Evolutionary conservation across 1,139 yeast genomes (phyloP), one percentile per base, ranked within the genome.

Genomic region (Geotrichum phurueaensis): DNA sequence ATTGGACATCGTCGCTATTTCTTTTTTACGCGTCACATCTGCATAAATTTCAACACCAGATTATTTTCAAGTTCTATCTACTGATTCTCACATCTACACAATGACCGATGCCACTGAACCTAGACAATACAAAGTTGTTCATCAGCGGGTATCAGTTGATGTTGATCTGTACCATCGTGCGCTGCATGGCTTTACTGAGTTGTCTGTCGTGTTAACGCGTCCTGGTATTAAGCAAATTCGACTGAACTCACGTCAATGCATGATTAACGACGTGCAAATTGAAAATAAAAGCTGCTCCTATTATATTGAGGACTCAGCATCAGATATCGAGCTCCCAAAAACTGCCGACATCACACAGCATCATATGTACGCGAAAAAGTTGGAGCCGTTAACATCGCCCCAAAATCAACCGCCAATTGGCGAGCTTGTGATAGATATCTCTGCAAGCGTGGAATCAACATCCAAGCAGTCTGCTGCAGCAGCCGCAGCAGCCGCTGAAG

Each of bases 161-260:
- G 81, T 87, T n/a, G 89, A 86, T 69, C 73, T 87, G 51, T 77
- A 81, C 18, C 74, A 76, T 47, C 78, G 79, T 62, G 70, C 74
- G 39, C 72, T 87, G 9, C 73, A 74, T n/a, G 99, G 98, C 15
- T 80, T 83, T 67, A 90, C 98, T 0, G 97, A 91, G 70, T 76
- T 94, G 47, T 87, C 95, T 1, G 78, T 92, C 15, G 58, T 62
- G 7, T 51, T 59, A 15, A 54, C 53, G 48, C 57, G 55, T 10
- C 62, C 62, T 13, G 72, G 78, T 0, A 75, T 92, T 53, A 83
- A 82, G 59, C 77, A 78, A 15, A 78, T 94, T 39, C 82, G 83
- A 60, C 58, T 62, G 9, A 98, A 94, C 71, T 89, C 96, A 65
- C 83, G 97, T 61, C 92, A 89, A 63, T 81, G 90, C 75, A 77